phyloP scores from a whole-genome alignment of 169 alveolate genomes.

The Plasmodium coatneyi region DNA sequence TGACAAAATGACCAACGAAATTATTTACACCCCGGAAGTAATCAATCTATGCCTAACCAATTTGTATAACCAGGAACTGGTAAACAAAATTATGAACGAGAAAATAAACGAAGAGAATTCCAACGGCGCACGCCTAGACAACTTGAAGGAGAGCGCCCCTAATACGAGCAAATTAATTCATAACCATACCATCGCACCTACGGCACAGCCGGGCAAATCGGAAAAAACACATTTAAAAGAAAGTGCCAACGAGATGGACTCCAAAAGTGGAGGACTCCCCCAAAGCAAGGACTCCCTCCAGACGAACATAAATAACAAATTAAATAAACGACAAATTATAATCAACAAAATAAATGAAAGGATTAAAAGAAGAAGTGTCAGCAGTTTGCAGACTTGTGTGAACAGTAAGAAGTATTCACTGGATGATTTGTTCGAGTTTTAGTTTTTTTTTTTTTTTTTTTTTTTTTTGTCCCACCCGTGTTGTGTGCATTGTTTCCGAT shows the following conservation, averaged over 20 bases:
- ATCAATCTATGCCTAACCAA: constrained; percentile 44
- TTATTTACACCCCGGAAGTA: constrained; percentile 48
- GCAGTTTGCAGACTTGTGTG: constrained; percentile 11
- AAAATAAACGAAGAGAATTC: not conserved
- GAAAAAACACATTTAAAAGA: not conserved
- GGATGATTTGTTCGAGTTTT: constrained; percentile 60
- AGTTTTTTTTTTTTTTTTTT: not conserved
- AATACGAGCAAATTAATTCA: not conserved
- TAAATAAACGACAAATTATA: constrained; percentile 51
- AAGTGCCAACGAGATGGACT: not conserved
- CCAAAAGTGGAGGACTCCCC: not conserved
- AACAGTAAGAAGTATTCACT: constrained; percentile 35
- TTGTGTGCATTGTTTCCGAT: not conserved
- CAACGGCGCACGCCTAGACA: not conserved
- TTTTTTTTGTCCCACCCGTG: not conserved
- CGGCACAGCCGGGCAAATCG: not conserved
- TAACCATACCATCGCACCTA: not conserved
- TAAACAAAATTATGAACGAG: constrained; percentile 21
- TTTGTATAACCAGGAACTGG: constrained; percentile 41
- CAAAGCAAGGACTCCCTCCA: not conserved
- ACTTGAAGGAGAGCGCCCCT: not conserved
- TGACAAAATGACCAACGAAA: not conserved
- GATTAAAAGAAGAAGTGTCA: constrained; percentile 23
- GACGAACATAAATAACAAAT: constrained; percentile 20
- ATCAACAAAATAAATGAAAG: constrained; percentile 62